Base-by-base conservation (phyloP, 176 grass and related monocot genomes). In the Rhynchospora tenuis region DNA sequence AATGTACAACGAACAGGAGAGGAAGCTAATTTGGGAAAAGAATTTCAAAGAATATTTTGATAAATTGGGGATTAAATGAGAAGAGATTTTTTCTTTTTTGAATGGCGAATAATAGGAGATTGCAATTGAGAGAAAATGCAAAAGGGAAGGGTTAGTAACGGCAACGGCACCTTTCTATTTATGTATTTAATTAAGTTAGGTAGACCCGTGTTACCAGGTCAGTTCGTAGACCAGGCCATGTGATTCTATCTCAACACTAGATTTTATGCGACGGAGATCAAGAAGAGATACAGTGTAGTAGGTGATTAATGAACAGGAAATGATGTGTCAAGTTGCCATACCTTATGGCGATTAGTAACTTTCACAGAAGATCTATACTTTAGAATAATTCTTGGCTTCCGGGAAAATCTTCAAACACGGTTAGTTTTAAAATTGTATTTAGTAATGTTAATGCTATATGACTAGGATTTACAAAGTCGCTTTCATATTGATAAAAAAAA, bases 181-280 rank as follows among this genome's bases (percentile, higher is more conserved):
- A 82, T 82, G 52, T 20, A 60, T 48, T 82, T 64, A 29, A 12
- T 0, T 29, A 19, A 9, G 43, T 67, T 55, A 82, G 80, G 60
- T 82, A 55, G 60, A 82, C 80, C 80, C 19, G 80, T 82, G 59
- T 17, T 55, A 82, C 61, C 60, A 82, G 6, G 59, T 66, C 80
- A 67, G 59, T 24, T 31, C 6, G 6, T 67, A 65, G 59, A 68
- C 80, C 61, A 28, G 9, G 27, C 58, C 78, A 81, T 81, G 56
- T 44, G 56, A 81, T 80, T 1, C 17, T 52, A 76, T 11, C 64
- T 5, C 27, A 11, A 7, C 14, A 31, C 6, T 33, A 33, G 28
- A 66, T 66, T 33, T 66, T 1, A 0, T 66, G 7, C 33, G 63
- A 13, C 5, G 6, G 56, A 7, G 56, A 59, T 7, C n/a, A n/a